A percentile compares a stretch with the other conserved stretches of the same genome.
phyloP scores from a whole-genome alignment of 2,329 filamentous ascomycete species.

The Cordyceps javanica region DNA sequence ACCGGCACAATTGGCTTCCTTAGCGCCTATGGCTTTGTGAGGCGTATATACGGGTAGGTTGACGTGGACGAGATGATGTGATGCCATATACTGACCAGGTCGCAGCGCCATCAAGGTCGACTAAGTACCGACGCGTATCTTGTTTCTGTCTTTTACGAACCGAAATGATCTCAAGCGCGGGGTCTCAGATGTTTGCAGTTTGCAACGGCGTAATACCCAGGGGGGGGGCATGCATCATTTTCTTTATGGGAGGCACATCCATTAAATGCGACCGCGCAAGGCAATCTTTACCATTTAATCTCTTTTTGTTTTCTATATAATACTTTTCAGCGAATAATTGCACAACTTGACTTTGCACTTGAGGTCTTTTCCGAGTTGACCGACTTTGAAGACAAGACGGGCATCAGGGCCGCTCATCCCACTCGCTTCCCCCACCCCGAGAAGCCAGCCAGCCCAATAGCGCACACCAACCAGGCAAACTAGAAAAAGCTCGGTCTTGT shows the following conservation, averaged over 20 bases:
- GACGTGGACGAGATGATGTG: background rate
- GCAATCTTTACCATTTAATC: background rate
- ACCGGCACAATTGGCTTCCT: conserved; percentile 82
- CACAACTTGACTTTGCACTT: too few relatives aligned
- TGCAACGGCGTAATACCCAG: conserved; percentile 4
- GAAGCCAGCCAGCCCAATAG: background rate
- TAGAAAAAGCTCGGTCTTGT: background rate
- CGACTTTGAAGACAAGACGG: background rate
- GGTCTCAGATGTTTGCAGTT: background rate
- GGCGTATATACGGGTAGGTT: conserved; percentile 61
- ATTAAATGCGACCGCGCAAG: background rate
- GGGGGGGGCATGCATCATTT: background rate
- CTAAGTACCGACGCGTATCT: conserved; percentile 18
- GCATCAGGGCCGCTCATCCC: background rate
- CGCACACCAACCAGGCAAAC: background rate
- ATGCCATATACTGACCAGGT: conserved; percentile 13
- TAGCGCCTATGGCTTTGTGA: conserved; percentile 76
- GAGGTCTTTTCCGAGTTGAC: background rate
- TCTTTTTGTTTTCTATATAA: background rate
- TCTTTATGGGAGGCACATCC: background rate
- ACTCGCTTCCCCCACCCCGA: background rate
- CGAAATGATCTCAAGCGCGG: background rate
- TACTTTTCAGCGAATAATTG: background rate
- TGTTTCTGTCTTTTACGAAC: background rate
- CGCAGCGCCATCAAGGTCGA: conserved; percentile 47